Conservation (phyloP, 192 early-diverging fungal genomes). For the Chytriomyces sp. region DNA sequence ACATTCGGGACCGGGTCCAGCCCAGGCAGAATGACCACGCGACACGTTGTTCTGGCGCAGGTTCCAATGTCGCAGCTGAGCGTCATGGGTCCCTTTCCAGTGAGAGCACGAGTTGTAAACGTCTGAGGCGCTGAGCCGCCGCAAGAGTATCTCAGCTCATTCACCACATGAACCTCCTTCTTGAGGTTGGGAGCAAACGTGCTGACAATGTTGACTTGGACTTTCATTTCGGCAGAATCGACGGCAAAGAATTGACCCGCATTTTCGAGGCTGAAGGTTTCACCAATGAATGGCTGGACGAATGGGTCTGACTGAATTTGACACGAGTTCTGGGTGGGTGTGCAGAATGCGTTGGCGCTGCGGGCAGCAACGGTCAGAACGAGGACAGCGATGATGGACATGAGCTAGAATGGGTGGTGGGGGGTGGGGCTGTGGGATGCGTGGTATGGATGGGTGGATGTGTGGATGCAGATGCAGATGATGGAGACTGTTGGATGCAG, state of each 20-base stretch:
- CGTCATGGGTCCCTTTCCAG: not conserved
- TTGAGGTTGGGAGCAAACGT: not conserved
- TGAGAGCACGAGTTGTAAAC: not conserved
- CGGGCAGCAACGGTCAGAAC: not conserved
- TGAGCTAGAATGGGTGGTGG: not conserved
- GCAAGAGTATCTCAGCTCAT: not conserved
- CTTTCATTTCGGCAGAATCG: not conserved
- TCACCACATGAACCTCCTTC: conserved; percentile 13
- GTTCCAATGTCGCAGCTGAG: not conserved
- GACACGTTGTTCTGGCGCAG: not conserved
- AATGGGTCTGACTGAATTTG: conserved; percentile 24
- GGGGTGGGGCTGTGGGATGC: too few relatives aligned
- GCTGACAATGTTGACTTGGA: not conserved
- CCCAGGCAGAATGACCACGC: not conserved
- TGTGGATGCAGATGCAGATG: too few relatives aligned
- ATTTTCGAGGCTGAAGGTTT: not conserved
- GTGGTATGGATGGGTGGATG: too few relatives aligned
- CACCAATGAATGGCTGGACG: not conserved
- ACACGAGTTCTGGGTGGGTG: not conserved
- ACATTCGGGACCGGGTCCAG: conserved; percentile 3
- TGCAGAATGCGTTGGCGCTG: not conserved
- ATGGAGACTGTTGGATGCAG: too few relatives aligned
- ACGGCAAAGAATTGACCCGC: not conserved
- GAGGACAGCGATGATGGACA: not conserved
- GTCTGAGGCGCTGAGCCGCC: not conserved